Percentiles rank a stretch among this genome's conserved stretches.
phyloP scores from a whole-genome alignment of 306 rosid genomes.

The Urtica urens region DNA sequence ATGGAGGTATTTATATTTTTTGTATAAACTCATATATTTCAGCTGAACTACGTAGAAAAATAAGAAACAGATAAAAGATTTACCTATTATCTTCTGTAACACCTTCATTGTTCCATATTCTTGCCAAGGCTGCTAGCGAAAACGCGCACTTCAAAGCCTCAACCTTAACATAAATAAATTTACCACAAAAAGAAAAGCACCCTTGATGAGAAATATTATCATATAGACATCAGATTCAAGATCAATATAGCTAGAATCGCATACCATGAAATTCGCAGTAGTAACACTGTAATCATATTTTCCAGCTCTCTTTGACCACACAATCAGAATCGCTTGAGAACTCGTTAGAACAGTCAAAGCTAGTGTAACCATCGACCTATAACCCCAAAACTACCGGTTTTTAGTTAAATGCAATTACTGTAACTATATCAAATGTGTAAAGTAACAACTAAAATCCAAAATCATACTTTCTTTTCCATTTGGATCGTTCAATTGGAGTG shows the following conservation, averaged over 20 bases:
- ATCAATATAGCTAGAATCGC: background rate
- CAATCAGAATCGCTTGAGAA: slow-evolving; percentile 88
- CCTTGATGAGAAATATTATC: background rate
- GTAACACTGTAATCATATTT: slow-evolving; percentile 94
- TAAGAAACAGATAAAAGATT: background rate
- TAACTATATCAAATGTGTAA: background rate
- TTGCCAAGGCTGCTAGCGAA: slow-evolving; percentile 54
- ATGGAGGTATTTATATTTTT: too few species aligned
- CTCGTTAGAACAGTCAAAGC: slow-evolving; percentile 84
- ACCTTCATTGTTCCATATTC: slow-evolving; percentile 66
- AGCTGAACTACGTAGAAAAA: too few species aligned
- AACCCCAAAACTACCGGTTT: background rate
- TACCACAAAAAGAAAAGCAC: background rate
- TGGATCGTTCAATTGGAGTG: slow-evolving; percentile 22
- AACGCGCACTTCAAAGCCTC: slow-evolving; percentile 85
- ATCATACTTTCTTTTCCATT: slow-evolving; percentile 51
- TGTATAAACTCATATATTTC: too few species aligned
- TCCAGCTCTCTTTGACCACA: slow-evolving; percentile 95
- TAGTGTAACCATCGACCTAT: slow-evolving; percentile 67
- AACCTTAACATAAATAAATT: slow-evolving; percentile 43
- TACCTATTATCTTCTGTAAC: slow-evolving; percentile 88
- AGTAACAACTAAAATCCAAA: background rate
- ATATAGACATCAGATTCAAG: background rate
- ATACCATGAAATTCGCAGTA: slow-evolving; percentile 82
- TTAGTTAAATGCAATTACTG: too few species aligned